Conservation (phyloP, 768 basidiomycete species). For the Xerocomellus dryophilus region DNA sequence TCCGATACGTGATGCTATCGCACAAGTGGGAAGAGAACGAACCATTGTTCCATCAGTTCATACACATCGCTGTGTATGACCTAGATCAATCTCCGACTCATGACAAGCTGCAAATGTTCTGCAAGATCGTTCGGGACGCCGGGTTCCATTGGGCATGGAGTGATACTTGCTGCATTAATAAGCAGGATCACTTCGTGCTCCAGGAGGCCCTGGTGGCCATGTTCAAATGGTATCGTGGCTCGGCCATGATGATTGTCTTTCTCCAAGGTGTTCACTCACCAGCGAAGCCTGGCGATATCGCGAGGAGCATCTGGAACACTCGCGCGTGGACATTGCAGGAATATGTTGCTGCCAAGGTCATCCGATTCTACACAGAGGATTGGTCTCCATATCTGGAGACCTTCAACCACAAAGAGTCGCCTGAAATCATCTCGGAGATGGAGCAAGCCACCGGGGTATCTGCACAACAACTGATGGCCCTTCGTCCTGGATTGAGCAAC, state of each 20-base stretch:
- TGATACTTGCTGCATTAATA: background rate
- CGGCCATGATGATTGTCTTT: background rate
- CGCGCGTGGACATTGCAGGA: slow-evolving; percentile 8
- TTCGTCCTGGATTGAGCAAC: background rate
- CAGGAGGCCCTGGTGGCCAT: slow-evolving; percentile 1
- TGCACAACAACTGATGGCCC: background rate
- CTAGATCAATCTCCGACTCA: too few relatives aligned
- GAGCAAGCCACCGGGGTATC: background rate
- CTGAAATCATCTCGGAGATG: slow-evolving; percentile 6
- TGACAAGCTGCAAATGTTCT: too few relatives aligned
- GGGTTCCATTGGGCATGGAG: too few relatives aligned
- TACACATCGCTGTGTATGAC: too few relatives aligned
- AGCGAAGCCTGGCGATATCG: background rate
- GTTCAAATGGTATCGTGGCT: slow-evolving; percentile 5
- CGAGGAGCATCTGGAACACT: background rate
- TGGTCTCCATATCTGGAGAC: background rate
- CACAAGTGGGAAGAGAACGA: background rate
- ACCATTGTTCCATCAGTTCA: too few relatives aligned
- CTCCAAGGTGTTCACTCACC: slow-evolving; percentile 1
- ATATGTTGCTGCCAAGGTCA: background rate
- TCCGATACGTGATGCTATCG: background rate
- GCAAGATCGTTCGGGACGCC: too few relatives aligned
- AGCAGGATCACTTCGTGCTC: background rate
- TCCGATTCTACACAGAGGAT: slow-evolving; percentile 1
- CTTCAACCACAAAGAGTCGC: background rate